Evolutionary conservation across 2,329 filamentous ascomycete genomes (phyloP).

Genomic region (Beauveria sp.): DNA sequence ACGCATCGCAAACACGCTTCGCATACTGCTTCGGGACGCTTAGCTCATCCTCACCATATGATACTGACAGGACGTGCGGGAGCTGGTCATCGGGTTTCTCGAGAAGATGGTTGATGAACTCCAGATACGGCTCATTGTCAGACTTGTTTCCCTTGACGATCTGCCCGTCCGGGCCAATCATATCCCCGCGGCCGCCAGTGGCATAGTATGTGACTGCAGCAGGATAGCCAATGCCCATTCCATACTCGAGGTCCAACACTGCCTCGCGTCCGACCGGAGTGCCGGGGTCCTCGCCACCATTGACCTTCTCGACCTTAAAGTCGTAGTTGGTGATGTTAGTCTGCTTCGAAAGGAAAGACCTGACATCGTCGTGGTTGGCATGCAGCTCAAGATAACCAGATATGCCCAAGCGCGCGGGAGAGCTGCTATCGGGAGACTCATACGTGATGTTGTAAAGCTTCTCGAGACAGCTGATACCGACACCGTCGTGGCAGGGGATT

Average conservation of each 20-base stretch:
- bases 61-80: constrained; percentile 28
- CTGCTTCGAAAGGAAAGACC: constrained; percentile 24
- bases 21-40: constrained; percentile 23
- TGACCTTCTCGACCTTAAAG: constrained; percentile 23
- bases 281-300: constrained; percentile 28
- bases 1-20: constrained; percentile 22
- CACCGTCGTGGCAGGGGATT: constrained; percentile 19
- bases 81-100: constrained; percentile 23
- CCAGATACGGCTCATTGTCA: constrained; percentile 42
- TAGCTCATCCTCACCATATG: constrained; percentile 29
- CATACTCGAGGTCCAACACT: constrained; percentile 32
- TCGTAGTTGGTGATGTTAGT: constrained; percentile 16
- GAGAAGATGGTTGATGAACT: constrained; percentile 36
- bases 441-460: constrained; percentile 31
- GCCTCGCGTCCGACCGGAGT: constrained; percentile 29
- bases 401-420: constrained; percentile 27
- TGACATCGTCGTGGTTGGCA: constrained; percentile 28
- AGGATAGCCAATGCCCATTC: constrained; percentile 28
- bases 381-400: constrained; percentile 35
- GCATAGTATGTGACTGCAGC: constrained; percentile 28
- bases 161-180: constrained; percentile 20
- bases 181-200: constrained; percentile 29
- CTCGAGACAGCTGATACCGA: constrained; percentile 26
- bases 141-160: not conserved
- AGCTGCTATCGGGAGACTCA: constrained; percentile 12